Conservation (phyloP, 116 monocot species). For the Posidonia oceanica region DNA sequence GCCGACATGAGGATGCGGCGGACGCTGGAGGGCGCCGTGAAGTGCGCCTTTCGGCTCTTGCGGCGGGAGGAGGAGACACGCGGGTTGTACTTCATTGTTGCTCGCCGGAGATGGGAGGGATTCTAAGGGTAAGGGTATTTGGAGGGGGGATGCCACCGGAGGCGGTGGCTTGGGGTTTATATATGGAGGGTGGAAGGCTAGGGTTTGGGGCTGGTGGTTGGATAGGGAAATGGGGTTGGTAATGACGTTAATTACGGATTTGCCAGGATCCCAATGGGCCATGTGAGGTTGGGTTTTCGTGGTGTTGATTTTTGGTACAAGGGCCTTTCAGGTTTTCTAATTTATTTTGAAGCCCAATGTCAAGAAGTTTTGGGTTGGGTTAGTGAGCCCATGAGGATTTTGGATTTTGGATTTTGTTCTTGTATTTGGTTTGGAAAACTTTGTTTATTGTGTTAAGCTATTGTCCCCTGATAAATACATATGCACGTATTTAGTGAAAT, state of each 20-base stretch:
- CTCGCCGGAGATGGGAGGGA: too few relatives aligned
- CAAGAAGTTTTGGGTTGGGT: too few relatives aligned
- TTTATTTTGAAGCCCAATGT: too few relatives aligned
- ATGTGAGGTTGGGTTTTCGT: background rate
- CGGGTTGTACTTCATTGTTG: constrained; percentile 48
- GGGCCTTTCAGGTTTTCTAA: too few relatives aligned
- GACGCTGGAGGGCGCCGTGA: constrained; percentile 51
- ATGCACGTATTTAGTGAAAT: too few relatives aligned
- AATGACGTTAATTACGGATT: background rate
- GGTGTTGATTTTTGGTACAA: too few relatives aligned
- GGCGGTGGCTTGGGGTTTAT: background rate
- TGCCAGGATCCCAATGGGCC: background rate
- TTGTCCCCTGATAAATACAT: too few relatives aligned
- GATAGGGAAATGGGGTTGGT: background rate
- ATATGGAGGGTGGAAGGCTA: background rate
- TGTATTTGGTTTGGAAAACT: too few relatives aligned
- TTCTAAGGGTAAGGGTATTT: background rate
- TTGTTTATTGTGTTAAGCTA: too few relatives aligned
- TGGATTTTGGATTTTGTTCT: too few relatives aligned
- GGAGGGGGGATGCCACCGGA: background rate
- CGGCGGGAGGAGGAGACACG: constrained; percentile 45
- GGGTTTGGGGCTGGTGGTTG: background rate
- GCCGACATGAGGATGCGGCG: constrained; percentile 69
- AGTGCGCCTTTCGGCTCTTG: constrained; percentile 54
- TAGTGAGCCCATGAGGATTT: too few relatives aligned